Base-by-base conservation (phyloP, 2,329 filamentous ascomycete genomes). In the Diaporthe vexans region DNA sequence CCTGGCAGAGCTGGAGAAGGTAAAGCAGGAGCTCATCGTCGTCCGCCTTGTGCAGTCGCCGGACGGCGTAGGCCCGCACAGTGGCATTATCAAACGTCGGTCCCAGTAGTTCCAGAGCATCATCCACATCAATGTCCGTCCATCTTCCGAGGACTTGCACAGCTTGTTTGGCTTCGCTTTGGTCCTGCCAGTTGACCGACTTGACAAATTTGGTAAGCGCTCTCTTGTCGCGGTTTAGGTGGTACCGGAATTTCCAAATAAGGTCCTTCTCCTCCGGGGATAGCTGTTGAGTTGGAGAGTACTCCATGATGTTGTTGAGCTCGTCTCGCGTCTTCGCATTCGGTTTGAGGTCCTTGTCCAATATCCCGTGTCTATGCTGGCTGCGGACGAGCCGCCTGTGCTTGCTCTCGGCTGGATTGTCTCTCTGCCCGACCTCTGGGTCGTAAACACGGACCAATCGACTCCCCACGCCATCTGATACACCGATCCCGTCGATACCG, bases 191-290 rank as follows among this genome's bases (percentile, higher is more conserved):
- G 78, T 97, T 95, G 52, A 98, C 96, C 0, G 96, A 98, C 83
- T 98, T 99, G 82, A 98, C 95, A 78, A 99, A 97, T 80, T 99
- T 99, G 46, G 96, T 99, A 74, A 98, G 87, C 3, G 96, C 94
- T 79, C 93, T 88, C 83, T 99, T 99, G 82, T 99, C 95, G 73
- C 95, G 90, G 0, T 95, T 97, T 29, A 99, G 85, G 82, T 98
- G 96, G 82, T 98, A 97, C 74, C 97, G 90, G 85, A 98, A 99
- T 79, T 97, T 97, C 97, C 97, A 99, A 26, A 99, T 91, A 69
- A 98, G 88, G 82, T 99, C 97, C 81, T 97, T 97, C 83, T 99
- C 97, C 81, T 98, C 95, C 0, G 95, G 91, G 1, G 92, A 95
- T 33, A 99, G 87, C 63, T 94, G 90, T 76, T 98, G 95, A 0